phyloP scores from a whole-genome alignment of 345 rosid genomes.

The Raphanus sativus region DNA sequence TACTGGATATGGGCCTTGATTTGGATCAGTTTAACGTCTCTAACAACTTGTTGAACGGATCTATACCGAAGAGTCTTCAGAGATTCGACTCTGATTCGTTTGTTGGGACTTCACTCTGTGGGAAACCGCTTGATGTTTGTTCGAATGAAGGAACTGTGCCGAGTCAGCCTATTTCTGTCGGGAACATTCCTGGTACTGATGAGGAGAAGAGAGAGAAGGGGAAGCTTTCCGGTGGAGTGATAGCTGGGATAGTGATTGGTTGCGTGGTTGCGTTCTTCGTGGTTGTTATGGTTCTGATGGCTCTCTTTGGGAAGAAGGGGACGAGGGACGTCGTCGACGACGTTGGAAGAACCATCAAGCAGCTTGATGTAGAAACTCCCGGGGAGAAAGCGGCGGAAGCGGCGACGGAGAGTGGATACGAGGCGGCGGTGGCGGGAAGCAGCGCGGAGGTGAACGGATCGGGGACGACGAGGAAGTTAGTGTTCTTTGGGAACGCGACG shows the following conservation, averaged over 20 bases:
- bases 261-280: slow-evolving; percentile 58
- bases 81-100: slow-evolving; percentile 55
- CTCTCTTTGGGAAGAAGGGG: slow-evolving; percentile 59
- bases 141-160: slow-evolving; percentile 45
- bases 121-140: slow-evolving; percentile 60
- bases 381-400: slow-evolving; percentile 59
- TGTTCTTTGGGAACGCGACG: slow-evolving; percentile 69
- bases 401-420: slow-evolving; percentile 44
- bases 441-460: slow-evolving; percentile 35
- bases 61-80: slow-evolving; percentile 55
- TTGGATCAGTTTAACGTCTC: slow-evolving; percentile 83
- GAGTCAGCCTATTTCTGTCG: slow-evolving; percentile 45
- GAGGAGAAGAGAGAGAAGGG: slow-evolving; percentile 44
- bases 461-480: slow-evolving; percentile 54
- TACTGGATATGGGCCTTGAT: slow-evolving; percentile 46
- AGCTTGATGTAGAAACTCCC: slow-evolving; percentile 50
- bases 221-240: slow-evolving; percentile 78
- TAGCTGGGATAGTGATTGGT: slow-evolving; percentile 89
- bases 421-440: slow-evolving; percentile 42
- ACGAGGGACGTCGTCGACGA: slow-evolving; percentile 54
- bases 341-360: slow-evolving; percentile 58
- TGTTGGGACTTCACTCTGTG: slow-evolving; percentile 77
- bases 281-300: slow-evolving; percentile 52
- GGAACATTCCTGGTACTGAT: slow-evolving; percentile 30
- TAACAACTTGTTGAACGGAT: slow-evolving; percentile 73